These are phyloP conservation scores for Populus alba DNA, from an alignment of 345 rosid genomes.

Conservation along the genomic window DNA sequence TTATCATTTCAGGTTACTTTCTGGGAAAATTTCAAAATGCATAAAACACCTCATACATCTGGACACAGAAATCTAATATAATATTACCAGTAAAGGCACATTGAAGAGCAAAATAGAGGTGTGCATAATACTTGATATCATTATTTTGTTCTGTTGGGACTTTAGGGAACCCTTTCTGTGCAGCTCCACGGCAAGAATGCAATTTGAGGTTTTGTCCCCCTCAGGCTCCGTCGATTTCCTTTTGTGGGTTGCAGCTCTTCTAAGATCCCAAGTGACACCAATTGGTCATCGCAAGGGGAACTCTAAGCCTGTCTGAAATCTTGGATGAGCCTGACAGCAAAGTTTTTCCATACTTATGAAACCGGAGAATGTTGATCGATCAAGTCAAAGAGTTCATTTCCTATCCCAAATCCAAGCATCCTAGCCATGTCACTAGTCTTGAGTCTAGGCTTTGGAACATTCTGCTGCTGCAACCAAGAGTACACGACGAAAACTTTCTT, in stretches of 20 bases:
- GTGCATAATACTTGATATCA: neutral
- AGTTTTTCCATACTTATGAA: neutral
- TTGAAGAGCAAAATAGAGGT: neutral
- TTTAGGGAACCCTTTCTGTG: neutral
- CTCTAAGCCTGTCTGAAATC: too few relatives aligned
- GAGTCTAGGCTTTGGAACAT: conserved; percentile 58
- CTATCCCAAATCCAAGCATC: conserved; percentile 84
- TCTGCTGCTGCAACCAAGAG: conserved; percentile 60
- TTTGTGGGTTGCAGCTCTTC: neutral
- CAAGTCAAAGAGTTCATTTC: conserved; percentile 66
- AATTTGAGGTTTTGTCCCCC: too few relatives aligned
- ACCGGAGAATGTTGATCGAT: conserved; percentile 33
- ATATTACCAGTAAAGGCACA: neutral
- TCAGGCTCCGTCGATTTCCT: neutral
- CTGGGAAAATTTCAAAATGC: neutral
- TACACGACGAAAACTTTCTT: conserved; percentile 66
- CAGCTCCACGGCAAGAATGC: too few relatives aligned
- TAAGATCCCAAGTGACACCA: neutral
- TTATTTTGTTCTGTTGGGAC: neutral
- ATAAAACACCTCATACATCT: neutral
- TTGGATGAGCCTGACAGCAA: neutral
- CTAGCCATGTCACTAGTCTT: conserved; percentile 86
- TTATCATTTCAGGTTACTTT: neutral
- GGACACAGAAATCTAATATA: neutral
- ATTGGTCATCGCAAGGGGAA: neutral